These are phyloP conservation scores for Haematococcus lacustris DNA, from an alignment of 139 green algal species.

Conservation along the genomic window DNA sequence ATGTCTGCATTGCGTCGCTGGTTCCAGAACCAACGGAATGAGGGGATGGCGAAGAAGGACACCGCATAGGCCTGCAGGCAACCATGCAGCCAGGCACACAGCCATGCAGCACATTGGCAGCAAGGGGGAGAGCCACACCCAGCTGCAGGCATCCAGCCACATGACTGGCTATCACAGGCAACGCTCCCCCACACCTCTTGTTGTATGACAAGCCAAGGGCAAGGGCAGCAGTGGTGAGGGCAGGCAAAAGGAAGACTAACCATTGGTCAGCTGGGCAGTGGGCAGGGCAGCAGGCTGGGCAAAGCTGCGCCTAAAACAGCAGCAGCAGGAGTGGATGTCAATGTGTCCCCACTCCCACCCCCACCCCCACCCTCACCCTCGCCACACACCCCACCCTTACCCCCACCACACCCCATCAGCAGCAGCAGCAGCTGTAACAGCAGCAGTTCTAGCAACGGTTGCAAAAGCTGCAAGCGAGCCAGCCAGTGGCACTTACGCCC, in stretches of 20 bases:
- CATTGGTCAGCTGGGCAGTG: too few species aligned
- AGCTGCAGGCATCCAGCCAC: too few species aligned
- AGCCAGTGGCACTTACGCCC: neutral
- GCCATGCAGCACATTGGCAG: neutral
- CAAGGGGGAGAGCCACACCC: neutral
- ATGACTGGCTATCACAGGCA: neutral
- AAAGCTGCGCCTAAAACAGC: neutral
- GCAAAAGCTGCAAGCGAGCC: neutral
- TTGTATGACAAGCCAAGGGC: too few species aligned
- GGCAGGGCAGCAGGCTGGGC: too few species aligned
- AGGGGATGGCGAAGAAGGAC: slow-evolving; percentile 83
- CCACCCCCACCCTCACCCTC: neutral
- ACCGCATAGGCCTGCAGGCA: slow-evolving; percentile 73
- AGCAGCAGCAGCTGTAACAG: too few species aligned
- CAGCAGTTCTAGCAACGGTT: too few species aligned
- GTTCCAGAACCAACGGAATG: slow-evolving; percentile 26
- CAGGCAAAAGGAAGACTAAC: neutral
- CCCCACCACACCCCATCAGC: too few species aligned
- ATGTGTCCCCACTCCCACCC: neutral
- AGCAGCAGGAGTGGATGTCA: neutral
- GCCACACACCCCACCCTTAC: neutral
- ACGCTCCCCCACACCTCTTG: too few species aligned
- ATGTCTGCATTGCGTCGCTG: slow-evolving; percentile 60
- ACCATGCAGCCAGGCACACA: neutral
- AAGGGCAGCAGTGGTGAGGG: neutral